Evolutionary conservation across 257 asterid species (phyloP).

Genomic region (Scutellaria baicalensis): DNA sequence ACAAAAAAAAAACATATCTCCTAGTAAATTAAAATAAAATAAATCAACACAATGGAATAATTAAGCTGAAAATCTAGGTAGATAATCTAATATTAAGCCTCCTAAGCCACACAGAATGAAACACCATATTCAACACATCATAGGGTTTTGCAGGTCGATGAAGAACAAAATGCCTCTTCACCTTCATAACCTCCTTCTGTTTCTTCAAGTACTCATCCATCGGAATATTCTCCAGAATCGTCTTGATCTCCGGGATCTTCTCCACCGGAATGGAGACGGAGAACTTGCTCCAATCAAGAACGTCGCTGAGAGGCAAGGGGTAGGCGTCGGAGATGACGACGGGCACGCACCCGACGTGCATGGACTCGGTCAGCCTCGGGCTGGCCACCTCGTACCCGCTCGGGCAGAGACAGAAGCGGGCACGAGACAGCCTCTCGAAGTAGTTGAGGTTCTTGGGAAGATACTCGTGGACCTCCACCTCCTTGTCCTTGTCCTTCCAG

Average conservation of each 20-base stretch:
- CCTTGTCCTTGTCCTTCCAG: slow-evolving; percentile 16
- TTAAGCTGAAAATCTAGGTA: neutral
- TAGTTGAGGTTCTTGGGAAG: slow-evolving; percentile 33
- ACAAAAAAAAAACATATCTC: neutral
- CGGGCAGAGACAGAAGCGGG: slow-evolving; percentile 52
- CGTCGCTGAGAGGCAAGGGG: slow-evolving; percentile 51
- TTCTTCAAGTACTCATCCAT: slow-evolving; percentile 29
- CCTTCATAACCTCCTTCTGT: slow-evolving; percentile 20
- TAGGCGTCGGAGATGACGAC: slow-evolving; percentile 41
- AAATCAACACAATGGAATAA: neutral
- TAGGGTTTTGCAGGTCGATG: slow-evolving; percentile 32
- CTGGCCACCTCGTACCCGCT: slow-evolving; percentile 77
- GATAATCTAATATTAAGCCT: slow-evolving; percentile 40
- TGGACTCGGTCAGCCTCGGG: slow-evolving; percentile 48
- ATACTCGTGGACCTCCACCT: slow-evolving; percentile 41
- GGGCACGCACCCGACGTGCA: slow-evolving; percentile 35
- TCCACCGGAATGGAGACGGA: slow-evolving; percentile 30
- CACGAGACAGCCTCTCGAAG: slow-evolving; percentile 26
- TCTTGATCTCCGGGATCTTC: slow-evolving; percentile 33
- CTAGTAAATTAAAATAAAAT: neutral
- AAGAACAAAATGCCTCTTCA: slow-evolving; percentile 42
- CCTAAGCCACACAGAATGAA: slow-evolving; percentile 63
- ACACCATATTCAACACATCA: slow-evolving; percentile 42
- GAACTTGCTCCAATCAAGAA: slow-evolving; percentile 49
- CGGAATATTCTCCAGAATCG: slow-evolving; percentile 28